Conservation (phyloP, 345 rosid genomes). For the Conringia planisiliqua region DNA sequence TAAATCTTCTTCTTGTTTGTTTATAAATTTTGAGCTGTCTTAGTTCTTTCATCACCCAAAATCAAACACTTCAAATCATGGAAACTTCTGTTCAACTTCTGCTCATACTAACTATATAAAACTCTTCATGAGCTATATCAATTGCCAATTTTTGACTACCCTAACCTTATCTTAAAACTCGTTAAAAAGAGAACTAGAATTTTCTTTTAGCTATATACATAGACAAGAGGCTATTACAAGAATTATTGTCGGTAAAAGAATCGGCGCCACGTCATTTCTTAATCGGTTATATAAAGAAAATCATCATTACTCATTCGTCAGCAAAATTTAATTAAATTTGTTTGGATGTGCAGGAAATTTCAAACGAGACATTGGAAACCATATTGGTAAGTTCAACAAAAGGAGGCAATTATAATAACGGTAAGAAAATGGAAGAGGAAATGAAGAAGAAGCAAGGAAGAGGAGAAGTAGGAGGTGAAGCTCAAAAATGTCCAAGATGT, state of each 20-base stretch:
- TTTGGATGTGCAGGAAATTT: constrained; percentile 47
- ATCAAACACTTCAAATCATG: not conserved
- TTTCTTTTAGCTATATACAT: not conserved
- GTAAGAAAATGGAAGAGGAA: constrained; percentile 33
- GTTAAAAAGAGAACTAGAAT: not conserved
- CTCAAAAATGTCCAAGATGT: constrained; percentile 70
- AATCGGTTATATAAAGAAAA: not conserved
- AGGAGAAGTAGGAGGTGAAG: constrained; percentile 49
- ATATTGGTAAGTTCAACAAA: constrained; percentile 59
- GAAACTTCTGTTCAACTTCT: not conserved
- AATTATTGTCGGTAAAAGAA: constrained; percentile 4
- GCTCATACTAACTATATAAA: not conserved
- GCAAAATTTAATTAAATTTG: not conserved
- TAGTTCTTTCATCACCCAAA: not conserved
- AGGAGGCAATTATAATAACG: constrained; percentile 13
- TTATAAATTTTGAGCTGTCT: not conserved
- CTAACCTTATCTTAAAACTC: not conserved
- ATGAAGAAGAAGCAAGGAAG: constrained; percentile 58
- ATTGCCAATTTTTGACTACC: not conserved
- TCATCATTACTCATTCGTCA: not conserved
- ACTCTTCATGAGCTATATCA: not conserved
- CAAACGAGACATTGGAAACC: constrained; percentile 54
- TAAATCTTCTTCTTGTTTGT: too few species aligned
- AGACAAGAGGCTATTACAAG: not conserved
- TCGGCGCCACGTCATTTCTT: not conserved